Percentiles rank a stretch among this genome's conserved stretches.
These are phyloP conservation scores for Malus sylvestris DNA, from an alignment of 306 rosid genomes.

Conservation along the genomic window DNA sequence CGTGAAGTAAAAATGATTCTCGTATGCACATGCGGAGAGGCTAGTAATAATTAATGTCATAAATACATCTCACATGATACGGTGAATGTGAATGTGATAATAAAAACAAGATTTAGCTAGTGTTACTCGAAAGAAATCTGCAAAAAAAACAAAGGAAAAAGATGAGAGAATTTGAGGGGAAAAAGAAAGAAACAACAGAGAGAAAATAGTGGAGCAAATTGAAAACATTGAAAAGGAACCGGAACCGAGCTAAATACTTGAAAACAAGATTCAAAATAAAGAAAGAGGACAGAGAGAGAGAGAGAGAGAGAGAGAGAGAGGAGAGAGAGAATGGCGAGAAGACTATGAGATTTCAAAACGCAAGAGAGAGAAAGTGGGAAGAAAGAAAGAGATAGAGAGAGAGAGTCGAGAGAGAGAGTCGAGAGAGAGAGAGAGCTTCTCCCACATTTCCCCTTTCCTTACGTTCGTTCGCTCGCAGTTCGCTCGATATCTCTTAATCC, in stretches of 20 bases:
- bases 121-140: too few relatives aligned
- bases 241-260: background rate
- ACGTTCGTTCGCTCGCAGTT: background rate
- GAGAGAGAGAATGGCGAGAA: background rate
- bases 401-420: conserved; percentile 2
- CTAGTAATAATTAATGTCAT: too few relatives aligned
- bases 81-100: too few relatives aligned
- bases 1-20: too few relatives aligned
- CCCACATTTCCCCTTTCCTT: conserved; percentile 7
- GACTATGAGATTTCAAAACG: conserved; percentile 14
- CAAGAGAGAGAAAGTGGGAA: conserved; percentile 21
- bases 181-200: background rate
- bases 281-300: background rate
- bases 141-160: too few relatives aligned
- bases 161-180: background rate
- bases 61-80: too few relatives aligned
- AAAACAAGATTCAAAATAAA: conserved; percentile 15
- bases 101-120: too few relatives aligned
- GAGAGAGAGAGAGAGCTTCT: conserved; percentile 6
- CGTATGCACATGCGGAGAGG: too few relatives aligned
- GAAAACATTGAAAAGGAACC: background rate
- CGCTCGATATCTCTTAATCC: background rate
- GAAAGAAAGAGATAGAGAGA: conserved; percentile 16
- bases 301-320: background rate
- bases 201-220: conserved; percentile 7